These are phyloP conservation scores for Cryomyces antarcticus DNA, from an alignment of 495 filamentous ascomycete genomes.

Conservation along the genomic window DNA sequence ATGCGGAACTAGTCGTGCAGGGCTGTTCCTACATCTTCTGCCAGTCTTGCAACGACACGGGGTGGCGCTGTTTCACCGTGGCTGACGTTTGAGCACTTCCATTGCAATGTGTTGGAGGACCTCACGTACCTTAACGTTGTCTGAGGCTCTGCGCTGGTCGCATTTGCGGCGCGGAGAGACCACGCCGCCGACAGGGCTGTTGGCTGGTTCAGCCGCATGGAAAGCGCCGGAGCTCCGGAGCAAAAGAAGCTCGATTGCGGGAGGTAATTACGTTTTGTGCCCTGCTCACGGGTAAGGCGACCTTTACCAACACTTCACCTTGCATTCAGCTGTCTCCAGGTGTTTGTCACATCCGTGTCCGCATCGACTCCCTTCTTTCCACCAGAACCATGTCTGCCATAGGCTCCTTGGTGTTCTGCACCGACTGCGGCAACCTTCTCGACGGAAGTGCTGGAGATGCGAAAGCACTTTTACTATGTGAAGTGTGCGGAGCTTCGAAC, in stretches of 20 bases:
- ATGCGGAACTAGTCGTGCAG: neutral
- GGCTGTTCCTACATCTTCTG: neutral
- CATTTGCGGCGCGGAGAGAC: neutral
- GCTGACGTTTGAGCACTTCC: too few relatives aligned
- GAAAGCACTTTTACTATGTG: constrained; percentile 58
- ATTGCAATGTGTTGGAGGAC: too few relatives aligned
- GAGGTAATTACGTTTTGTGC: neutral
- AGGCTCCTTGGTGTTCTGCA: constrained; percentile 84
- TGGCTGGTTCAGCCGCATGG: neutral
- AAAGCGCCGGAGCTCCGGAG: neutral
- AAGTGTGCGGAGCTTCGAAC: constrained; percentile 66
- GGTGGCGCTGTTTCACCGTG: neutral
- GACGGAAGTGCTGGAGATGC: constrained; percentile 54
- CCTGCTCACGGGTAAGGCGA: neutral
- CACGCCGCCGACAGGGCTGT: neutral
- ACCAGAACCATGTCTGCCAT: constrained; percentile 51
- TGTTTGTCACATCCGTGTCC: neutral
- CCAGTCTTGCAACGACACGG: neutral
- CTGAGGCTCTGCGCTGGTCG: neutral
- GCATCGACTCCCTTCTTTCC: neutral
- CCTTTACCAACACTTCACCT: too few relatives aligned
- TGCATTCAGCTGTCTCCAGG: too few relatives aligned
- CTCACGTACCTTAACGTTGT: too few relatives aligned
- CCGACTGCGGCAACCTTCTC: constrained; percentile 78
- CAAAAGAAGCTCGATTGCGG: neutral